phyloP scores from a whole-genome alignment of 2,329 filamentous ascomycete species.

The Acephala macrosclerotiorum region DNA sequence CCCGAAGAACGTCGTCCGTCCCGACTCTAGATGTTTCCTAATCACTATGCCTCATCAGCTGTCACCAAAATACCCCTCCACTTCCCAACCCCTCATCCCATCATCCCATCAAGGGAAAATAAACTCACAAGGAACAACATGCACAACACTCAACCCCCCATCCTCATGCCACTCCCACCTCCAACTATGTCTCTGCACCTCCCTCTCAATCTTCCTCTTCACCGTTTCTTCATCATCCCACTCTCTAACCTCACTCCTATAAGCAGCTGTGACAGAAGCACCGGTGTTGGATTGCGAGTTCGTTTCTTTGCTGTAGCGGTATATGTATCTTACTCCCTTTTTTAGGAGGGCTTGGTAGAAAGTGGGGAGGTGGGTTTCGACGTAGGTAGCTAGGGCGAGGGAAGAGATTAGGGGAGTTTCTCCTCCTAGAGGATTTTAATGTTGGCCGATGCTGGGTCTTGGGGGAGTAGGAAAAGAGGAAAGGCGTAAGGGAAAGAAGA shows the following conservation, averaged over 20 bases:
- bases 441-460: too few relatives aligned
- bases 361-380: conserved; percentile 54
- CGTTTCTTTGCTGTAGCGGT: conserved; percentile 50
- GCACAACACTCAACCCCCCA: conserved; percentile 46
- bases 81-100: neutral
- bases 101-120: too few relatives aligned
- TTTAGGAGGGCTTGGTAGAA: conserved; percentile 51
- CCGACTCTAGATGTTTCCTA: conserved; percentile 41
- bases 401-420: conserved; percentile 57
- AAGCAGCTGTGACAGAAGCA: conserved; percentile 47
- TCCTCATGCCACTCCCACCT: conserved; percentile 46
- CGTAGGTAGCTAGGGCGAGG: conserved; percentile 53
- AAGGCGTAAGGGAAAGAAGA: too few relatives aligned
- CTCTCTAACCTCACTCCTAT: conserved; percentile 53
- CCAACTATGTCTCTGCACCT: conserved; percentile 46
- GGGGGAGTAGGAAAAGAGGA: too few relatives aligned
- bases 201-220: conserved; percentile 50
- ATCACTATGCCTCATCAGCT: conserved; percentile 24
- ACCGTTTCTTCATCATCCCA: conserved; percentile 50
- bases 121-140: too few relatives aligned
- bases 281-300: conserved; percentile 48
- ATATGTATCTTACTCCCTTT: conserved; percentile 53
- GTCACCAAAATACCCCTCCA: neutral
- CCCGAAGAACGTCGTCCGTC: conserved; percentile 44
- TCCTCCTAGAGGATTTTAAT: too few relatives aligned